phyloP scores from a whole-genome alignment of 2,329 filamentous ascomycete genomes.

The Neodidymelliopsis sp. region DNA sequence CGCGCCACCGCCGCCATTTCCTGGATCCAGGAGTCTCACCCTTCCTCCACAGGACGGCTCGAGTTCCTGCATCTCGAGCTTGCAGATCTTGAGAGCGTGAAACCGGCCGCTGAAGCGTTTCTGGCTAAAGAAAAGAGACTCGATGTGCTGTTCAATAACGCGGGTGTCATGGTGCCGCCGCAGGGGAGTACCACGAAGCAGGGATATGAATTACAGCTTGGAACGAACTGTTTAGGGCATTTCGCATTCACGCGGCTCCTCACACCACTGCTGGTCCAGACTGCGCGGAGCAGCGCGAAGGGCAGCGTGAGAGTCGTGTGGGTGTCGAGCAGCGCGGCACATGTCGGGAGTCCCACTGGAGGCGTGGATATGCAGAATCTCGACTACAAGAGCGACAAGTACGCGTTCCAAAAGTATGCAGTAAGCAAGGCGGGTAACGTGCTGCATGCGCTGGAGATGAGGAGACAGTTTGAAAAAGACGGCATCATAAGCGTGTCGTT shows the following conservation, averaged over 20 bases:
- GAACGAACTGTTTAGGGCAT: slow-evolving; percentile 52
- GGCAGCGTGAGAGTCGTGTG: slow-evolving; percentile 49
- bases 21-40: slow-evolving; percentile 50
- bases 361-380: slow-evolving; percentile 31
- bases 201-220: slow-evolving; percentile 45
- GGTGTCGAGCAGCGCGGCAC: slow-evolving; percentile 23
- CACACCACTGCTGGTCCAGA: slow-evolving; percentile 43
- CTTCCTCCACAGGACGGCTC: slow-evolving; percentile 33
- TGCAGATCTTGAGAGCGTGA: slow-evolving; percentile 51
- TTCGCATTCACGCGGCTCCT: slow-evolving; percentile 52
- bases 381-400: slow-evolving; percentile 19
- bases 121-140: slow-evolving; percentile 49
- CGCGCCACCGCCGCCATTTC: slow-evolving; percentile 51
- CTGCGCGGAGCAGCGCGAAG: slow-evolving; percentile 32
- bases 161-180: slow-evolving; percentile 44
- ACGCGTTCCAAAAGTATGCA: slow-evolving; percentile 24
- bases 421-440: slow-evolving; percentile 40
- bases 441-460: slow-evolving; percentile 34
- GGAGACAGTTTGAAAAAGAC: slow-evolving; percentile 18
- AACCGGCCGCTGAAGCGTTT: slow-evolving; percentile 49
- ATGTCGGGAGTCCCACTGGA: slow-evolving; percentile 17
- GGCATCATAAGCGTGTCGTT: slow-evolving; percentile 36
- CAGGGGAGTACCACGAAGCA: slow-evolving; percentile 32
- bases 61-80: slow-evolving; percentile 50
- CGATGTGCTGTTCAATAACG: slow-evolving; percentile 52